Evolutionary conservation across 148 eudicot genomes (phyloP), one percentile per base, ranked within the genome.

Genomic region (Heliamphora exappendiculata): DNA sequence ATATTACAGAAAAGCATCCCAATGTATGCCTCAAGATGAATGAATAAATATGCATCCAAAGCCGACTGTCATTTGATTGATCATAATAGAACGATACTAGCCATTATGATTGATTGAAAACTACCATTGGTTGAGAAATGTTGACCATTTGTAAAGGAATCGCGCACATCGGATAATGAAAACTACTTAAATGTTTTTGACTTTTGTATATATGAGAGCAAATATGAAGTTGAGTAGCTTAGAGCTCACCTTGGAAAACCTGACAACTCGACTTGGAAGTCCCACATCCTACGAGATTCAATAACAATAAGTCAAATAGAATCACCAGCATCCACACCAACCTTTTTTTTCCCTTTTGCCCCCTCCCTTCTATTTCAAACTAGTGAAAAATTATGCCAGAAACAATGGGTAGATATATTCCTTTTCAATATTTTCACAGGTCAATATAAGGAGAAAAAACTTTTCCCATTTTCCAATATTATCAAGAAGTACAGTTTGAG

Each of bases 211-310:
- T 29, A 63, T 67, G 45, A 64, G 12, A 54, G 36, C 49, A 78
- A 54, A 33, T 59, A 22, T 67, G 24, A 39, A 73, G 44, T n/a
- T 53, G 54, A 31, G 50, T 37, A 22, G 55, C 31, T 37, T 70
- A 71, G 70, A 24, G 45, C 80, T 29, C 65, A 90, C 98, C 98
- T 94, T 90, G 74, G n/a, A 86, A 77, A 94, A 94, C 64, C 71
- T 82, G 65, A 97, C 97, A 79, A 90, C 90, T 81, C 86, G 89
- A 81, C 98, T 94, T 47, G 97, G 98, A 84, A 94, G 98, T 63
- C 98, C 97, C 70, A 94, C 93, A 55, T 87, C 88, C 98, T 94
- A 82, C 78, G 72, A 70, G 73, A 16, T 34, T 33, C 41, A 80
- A 77, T 47, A 41, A 65, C 11, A 34, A 11, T 49, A 76, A 63